Evolutionary conservation across 345 rosid species (phyloP).

Genomic region (Clausena lansium): DNA sequence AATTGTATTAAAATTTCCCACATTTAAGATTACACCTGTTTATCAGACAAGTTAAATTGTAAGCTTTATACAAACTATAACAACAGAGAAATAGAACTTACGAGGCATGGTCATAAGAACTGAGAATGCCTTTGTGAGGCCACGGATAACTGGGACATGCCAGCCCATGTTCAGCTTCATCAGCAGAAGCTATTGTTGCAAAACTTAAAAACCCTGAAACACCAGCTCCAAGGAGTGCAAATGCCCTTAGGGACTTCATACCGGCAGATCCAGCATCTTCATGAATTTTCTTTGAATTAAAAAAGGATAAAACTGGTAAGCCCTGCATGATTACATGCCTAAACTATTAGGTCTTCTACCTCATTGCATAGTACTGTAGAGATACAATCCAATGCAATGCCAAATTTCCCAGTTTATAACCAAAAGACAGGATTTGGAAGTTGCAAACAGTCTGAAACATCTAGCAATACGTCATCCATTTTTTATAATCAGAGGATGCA

Average conservation of each 20-base stretch:
- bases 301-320: conserved; percentile 47
- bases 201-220: conserved; percentile 79
- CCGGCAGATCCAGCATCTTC: conserved; percentile 61
- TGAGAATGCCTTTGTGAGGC: conserved; percentile 97
- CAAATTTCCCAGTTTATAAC: neutral
- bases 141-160: conserved; percentile 87
- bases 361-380: neutral
- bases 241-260: conserved; percentile 48
- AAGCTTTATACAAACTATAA: neutral
- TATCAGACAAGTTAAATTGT: neutral
- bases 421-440: neutral
- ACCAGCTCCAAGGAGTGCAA: conserved; percentile 87
- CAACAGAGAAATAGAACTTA: conserved; percentile 43
- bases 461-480: neutral
- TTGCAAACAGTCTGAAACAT: neutral
- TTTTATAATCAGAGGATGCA: neutral
- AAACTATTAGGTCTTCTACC: conserved; percentile 14
- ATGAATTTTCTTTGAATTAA: conserved; percentile 66
- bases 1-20: neutral
- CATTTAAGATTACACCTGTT: neutral
- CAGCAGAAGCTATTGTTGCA: conserved; percentile 80
- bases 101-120: conserved; percentile 99
- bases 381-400: neutral
- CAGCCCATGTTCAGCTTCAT: conserved; percentile 98
- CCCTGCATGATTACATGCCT: conserved; percentile 42